These are phyloP conservation scores for Botryotinia globosa DNA, from an alignment of 2,329 filamentous ascomycete species.

Conservation along the genomic window DNA sequence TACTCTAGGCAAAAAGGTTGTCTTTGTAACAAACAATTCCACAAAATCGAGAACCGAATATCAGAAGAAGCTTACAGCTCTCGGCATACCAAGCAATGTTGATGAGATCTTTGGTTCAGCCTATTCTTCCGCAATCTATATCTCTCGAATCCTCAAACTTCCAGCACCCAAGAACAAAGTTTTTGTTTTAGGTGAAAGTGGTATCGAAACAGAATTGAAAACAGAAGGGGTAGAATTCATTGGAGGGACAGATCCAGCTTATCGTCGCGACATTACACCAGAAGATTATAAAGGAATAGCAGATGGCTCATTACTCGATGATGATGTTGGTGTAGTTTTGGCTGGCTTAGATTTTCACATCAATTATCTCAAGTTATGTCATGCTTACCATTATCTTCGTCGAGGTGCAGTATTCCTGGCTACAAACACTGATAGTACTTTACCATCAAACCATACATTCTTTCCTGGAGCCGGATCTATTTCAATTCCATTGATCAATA, in stretches of 20 bases:
- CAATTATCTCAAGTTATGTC: constrained; percentile 88
- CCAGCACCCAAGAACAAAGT: constrained; percentile 83
- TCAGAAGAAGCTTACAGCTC: constrained; percentile 78
- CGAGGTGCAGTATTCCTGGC: constrained; percentile 83
- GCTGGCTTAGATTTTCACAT: constrained; percentile 90
- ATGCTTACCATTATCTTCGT: constrained; percentile 81
- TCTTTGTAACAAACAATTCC: constrained; percentile 99
- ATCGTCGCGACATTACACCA: constrained; percentile 73
- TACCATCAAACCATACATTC: constrained; percentile 76
- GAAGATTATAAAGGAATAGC: constrained; percentile 80
- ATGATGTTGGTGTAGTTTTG: constrained; percentile 85
- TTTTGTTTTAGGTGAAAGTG: constrained; percentile 86
- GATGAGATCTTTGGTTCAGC: constrained; percentile 93
- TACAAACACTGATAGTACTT: constrained; percentile 88
- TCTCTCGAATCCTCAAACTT: constrained; percentile 83
- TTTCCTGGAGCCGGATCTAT: constrained; percentile 91
- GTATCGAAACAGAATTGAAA: constrained; percentile 84
- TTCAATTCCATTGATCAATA: constrained; percentile 72
- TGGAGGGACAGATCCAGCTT: constrained; percentile 79
- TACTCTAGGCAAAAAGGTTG: constrained; percentile 73
- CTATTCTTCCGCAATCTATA: constrained; percentile 94
- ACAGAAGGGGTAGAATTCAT: constrained; percentile 77
- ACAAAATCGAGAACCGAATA: constrained; percentile 94
- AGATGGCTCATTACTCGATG: constrained; percentile 72
- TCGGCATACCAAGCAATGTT: constrained; percentile 75